A percentile compares a stretch with the other conserved stretches of the same genome.
These are phyloP conservation scores for Metschnikowia henanensis DNA, from an alignment of 805 yeast species.

Conservation along the genomic window DNA sequence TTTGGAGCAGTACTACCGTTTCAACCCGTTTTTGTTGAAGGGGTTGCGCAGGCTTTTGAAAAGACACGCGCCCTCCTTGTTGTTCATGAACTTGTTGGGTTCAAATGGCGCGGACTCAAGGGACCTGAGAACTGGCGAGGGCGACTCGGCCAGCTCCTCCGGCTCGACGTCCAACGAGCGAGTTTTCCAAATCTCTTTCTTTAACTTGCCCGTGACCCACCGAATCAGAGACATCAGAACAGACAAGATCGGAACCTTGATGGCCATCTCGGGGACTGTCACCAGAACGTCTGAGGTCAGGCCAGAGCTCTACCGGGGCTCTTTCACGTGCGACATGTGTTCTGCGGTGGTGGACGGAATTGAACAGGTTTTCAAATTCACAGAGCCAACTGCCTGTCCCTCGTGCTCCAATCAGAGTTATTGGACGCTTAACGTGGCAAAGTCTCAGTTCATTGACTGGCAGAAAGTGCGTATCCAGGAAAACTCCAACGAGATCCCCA, in stretches of 20 bases:
- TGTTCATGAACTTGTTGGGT: constrained; percentile 45
- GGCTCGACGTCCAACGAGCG: constrained; percentile 58
- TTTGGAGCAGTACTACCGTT: constrained; percentile 88
- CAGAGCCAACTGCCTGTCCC: constrained; percentile 93
- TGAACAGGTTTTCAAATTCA: constrained; percentile 89
- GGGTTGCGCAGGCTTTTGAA: constrained; percentile 76
- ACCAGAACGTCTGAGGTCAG: constrained; percentile 96
- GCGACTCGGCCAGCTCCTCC: constrained; percentile 39
- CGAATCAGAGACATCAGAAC: constrained; percentile 90
- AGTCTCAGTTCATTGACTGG: constrained; percentile 94
- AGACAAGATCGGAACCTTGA: constrained; percentile 80
- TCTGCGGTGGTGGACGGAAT: constrained; percentile 82
- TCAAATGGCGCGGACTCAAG: constrained; percentile 30
- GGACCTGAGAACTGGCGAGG: constrained; percentile 29
- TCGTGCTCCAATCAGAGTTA: constrained; percentile 82
- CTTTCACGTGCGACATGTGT: constrained; percentile 89
- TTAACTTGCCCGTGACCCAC: constrained; percentile 77
- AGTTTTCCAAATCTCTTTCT: constrained; percentile 87
- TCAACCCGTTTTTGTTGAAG: constrained; percentile 76
- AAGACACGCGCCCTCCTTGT: constrained; percentile 69
- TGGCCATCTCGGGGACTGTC: constrained; percentile 90
- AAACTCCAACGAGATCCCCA: constrained; percentile 94
- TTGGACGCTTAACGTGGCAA: constrained; percentile 82
- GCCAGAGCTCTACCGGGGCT: constrained; percentile 86
- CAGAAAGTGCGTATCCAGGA: constrained; percentile 95